Evolutionary conservation across 495 filamentous ascomycete genomes (phyloP).

Genomic region (Hyaloscypha bicolor): DNA sequence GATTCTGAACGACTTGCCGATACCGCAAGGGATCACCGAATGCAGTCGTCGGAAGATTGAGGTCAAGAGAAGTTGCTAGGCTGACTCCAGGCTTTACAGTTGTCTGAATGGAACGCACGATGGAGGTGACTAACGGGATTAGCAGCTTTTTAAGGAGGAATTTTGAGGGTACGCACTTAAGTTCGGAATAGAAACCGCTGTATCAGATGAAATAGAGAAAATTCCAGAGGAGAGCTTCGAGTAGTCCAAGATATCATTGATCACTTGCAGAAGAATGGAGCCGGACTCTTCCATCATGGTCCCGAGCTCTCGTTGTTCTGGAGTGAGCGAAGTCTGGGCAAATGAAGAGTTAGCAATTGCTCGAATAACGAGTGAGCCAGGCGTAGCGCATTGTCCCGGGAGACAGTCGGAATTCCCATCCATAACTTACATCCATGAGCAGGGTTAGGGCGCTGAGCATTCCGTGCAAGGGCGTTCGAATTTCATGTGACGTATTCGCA

Average conservation of each 20-base stretch:
- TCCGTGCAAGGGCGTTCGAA: constrained; percentile 55
- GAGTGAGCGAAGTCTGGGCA: constrained; percentile 34
- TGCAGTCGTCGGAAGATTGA: constrained; percentile 42
- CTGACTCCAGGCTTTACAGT: constrained; percentile 37
- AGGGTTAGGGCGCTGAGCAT: constrained; percentile 50
- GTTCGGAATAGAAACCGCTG: constrained; percentile 17
- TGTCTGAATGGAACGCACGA: constrained; percentile 49
- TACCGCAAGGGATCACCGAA: constrained; percentile 50
- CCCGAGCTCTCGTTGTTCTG: constrained; percentile 46
- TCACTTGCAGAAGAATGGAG: constrained; percentile 48
- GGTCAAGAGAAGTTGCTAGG: constrained; percentile 42
- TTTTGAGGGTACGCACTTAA: not conserved
- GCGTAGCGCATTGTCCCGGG: too few relatives aligned
- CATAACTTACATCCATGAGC: constrained; percentile 40
- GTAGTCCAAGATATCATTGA: constrained; percentile 57
- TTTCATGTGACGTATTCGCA: constrained; percentile 61
- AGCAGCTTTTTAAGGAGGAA: not conserved
- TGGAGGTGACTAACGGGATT: constrained; percentile 46
- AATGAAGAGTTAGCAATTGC: not conserved
- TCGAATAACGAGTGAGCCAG: too few relatives aligned
- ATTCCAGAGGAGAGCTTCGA: constrained; percentile 49
- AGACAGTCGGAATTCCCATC: too few relatives aligned
- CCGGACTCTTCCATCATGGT: constrained; percentile 52
- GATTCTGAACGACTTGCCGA: constrained; percentile 51
- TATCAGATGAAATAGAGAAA: constrained; percentile 47